Evolutionary conservation across 306 rosid genomes (phyloP).

Genomic region (Carpinus fangiana): DNA sequence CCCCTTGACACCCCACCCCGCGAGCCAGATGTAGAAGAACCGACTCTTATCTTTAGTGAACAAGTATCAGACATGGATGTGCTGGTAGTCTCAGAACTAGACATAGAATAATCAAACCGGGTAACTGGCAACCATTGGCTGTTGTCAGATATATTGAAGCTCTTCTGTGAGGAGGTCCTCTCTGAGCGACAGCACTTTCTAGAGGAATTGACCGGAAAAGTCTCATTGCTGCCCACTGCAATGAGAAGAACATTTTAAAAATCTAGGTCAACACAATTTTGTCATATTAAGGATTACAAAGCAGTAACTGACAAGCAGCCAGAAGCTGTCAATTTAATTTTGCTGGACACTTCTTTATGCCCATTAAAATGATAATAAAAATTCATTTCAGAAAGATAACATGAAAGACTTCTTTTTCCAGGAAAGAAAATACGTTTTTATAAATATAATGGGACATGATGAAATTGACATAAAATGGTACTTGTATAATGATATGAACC

Average conservation of each 20-base stretch:
- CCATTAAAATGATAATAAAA: neutral
- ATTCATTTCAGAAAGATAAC: neutral
- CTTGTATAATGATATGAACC: neutral
- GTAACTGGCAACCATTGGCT: slow-evolving; percentile 35
- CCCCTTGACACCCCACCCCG: slow-evolving; percentile 59
- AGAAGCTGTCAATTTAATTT: slow-evolving; percentile 12
- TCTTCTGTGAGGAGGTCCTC: slow-evolving; percentile 46
- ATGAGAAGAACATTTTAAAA: slow-evolving; percentile 31
- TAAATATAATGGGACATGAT: neutral
- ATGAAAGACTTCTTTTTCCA: neutral
- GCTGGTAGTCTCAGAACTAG: slow-evolving; percentile 69
- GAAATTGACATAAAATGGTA: neutral
- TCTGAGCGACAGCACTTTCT: slow-evolving; percentile 33
- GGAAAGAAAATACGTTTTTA: neutral
- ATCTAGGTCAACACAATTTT: neutral
- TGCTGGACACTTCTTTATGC: neutral
- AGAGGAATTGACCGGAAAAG: slow-evolving; percentile 39
- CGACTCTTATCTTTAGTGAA: slow-evolving; percentile 60
- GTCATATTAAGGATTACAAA: neutral
- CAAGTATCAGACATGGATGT: slow-evolving; percentile 54
- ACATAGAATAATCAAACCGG: slow-evolving; percentile 40
- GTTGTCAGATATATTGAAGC: slow-evolving; percentile 41
- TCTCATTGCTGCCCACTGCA: slow-evolving; percentile 39
- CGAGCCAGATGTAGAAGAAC: slow-evolving; percentile 62
- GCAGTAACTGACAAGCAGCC: slow-evolving; percentile 2